Evolutionary conservation across 164 flowering plant species (phyloP), one percentile per base, ranked within the genome.

Genomic region (Warburgia ugandensis): DNA sequence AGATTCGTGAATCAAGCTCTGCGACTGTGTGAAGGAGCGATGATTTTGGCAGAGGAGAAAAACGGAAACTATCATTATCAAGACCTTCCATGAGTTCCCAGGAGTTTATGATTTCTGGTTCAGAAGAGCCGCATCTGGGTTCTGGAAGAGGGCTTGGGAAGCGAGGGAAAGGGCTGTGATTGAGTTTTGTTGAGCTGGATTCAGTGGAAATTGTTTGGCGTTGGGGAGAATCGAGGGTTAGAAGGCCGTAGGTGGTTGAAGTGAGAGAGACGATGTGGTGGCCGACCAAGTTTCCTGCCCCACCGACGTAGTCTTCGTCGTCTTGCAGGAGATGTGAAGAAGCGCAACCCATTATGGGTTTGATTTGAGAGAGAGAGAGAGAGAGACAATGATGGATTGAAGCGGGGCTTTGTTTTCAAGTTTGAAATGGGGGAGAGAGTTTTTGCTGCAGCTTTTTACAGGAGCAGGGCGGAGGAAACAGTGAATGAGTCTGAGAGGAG

Each of bases 81-180:
- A 86, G 82, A 49, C 87, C 97, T 22, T 81, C 87, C 97, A 92
- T 92, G 59, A 92, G 86, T 56, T 92, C 95, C 92, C 96, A 89
- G 4, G 94, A 77, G 68, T 92, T 84, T 58, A 86, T 92, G 52
- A 83, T 68, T 50, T 88, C 96, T 0, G 84, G 80, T 5, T 58
- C 72, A 36, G 67, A 42, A 5, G 61, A 60, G 54, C 59, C 52
- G 56, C 77, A 46, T 28, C 55, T 64, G 37, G 78, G 56, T 27
- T 68, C 73, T 36, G 68, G 53, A 48, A 59, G 56, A n/a, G 74
- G 63, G 59, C n/a, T n/a, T n/a, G n/a, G n/a, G n/a, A n/a, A n/a
- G n/a, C n/a, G n/a, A n/a, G n/a, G n/a, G n/a, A n/a, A n/a, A n/a
- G n/a, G n/a, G n/a, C n/a, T n/a, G n/a, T n/a, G n/a, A n/a, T n/a